Evolutionary conservation across 306 rosid genomes (phyloP), one percentile per base, ranked within the genome.

Genomic region (Trichosanthes truncata): DNA sequence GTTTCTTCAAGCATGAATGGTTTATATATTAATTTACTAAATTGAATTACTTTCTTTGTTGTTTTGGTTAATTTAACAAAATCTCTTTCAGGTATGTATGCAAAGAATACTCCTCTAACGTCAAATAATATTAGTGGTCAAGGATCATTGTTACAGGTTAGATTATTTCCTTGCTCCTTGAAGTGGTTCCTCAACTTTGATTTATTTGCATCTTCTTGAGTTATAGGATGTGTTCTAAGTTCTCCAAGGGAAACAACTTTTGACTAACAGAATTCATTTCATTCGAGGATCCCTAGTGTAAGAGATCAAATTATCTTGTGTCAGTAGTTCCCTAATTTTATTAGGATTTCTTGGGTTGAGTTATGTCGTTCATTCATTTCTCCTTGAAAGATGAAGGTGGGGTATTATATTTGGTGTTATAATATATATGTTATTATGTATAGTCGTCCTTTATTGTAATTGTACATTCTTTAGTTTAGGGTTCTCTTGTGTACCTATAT

Each of bases 131-230:
- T 91, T 84, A 82, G 84, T 18, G 89, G 84, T 53, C 97, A 88
- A 76, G 89, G 86, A 79, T 62, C 97, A 3, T 36, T 92, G 84
- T 78, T 94, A 69, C 97, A 92, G 96, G 98, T 93, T 61, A 73
- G 86, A 53, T 71, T 62, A 65, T 56, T 60, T 84, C 78, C 55
- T 46, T 78, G 43, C 79, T 74, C 77, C 65, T 68, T 75, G 46
- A 81, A 79, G 55, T 55, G 55, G 38, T 45, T 72, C 14, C 40
- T 80, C 45, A 62, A 43, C 81, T 38, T 72, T 75, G 9, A 38
- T 60, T 20, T 40, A 11, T 40, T 78, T 14, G 38, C 38, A 45
- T 45, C 75, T 41, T 12, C 75, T 38, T 68, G 35, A 38, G 15
- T 66, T 35, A 66, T 36, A 33, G 6, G n/a, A n/a, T n/a, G n/a